phyloP scores from a whole-genome alignment of 2,329 filamentous ascomycete genomes.

The Raffaelea ambrosiae region DNA sequence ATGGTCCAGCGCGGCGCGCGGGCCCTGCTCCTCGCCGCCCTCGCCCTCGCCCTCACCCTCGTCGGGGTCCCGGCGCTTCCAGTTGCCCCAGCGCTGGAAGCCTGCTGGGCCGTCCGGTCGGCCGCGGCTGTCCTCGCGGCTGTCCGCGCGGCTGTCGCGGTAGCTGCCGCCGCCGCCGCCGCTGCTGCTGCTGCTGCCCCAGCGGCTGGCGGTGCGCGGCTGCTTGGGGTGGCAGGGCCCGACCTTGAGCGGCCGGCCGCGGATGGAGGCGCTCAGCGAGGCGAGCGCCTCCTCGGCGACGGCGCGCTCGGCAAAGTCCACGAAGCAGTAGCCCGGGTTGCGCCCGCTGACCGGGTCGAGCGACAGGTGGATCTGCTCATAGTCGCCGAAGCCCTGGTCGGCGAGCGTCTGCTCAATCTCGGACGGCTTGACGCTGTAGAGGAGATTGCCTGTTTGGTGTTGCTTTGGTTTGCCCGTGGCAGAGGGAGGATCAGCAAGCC shows the following conservation, averaged over 20 bases:
- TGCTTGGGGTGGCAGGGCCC: slow-evolving; percentile 54
- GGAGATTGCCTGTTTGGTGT: slow-evolving; percentile 53
- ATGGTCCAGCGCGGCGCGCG: slow-evolving; percentile 20
- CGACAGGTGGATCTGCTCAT: slow-evolving; percentile 56
- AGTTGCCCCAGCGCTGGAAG: slow-evolving; percentile 36
- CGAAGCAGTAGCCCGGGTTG: slow-evolving; percentile 69
- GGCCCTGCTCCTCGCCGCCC: neutral
- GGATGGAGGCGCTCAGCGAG: slow-evolving; percentile 45
- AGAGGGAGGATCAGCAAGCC: too few species aligned
- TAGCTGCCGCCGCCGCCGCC: too few species aligned
- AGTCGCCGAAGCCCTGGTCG: slow-evolving; percentile 23
- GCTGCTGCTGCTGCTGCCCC: slow-evolving; percentile 9
- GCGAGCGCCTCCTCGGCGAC: slow-evolving; percentile 49
- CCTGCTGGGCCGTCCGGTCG: slow-evolving; percentile 14
- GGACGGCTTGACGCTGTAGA: slow-evolving; percentile 37
- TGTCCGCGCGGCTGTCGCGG: too few species aligned
- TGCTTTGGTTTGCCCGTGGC: too few species aligned
- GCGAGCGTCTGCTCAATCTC: slow-evolving; percentile 26
- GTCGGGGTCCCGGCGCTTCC: slow-evolving; percentile 17
- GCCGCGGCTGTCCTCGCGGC: too few species aligned
- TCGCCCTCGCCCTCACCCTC: neutral
- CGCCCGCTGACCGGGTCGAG: slow-evolving; percentile 59
- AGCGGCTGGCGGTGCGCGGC: slow-evolving; percentile 12
- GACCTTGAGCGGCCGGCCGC: slow-evolving; percentile 53
- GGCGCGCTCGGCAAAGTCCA: slow-evolving; percentile 52